Evolutionary conservation across 2,329 filamentous ascomycete genomes (phyloP).

Genomic region (Blastomyces parvus): DNA sequence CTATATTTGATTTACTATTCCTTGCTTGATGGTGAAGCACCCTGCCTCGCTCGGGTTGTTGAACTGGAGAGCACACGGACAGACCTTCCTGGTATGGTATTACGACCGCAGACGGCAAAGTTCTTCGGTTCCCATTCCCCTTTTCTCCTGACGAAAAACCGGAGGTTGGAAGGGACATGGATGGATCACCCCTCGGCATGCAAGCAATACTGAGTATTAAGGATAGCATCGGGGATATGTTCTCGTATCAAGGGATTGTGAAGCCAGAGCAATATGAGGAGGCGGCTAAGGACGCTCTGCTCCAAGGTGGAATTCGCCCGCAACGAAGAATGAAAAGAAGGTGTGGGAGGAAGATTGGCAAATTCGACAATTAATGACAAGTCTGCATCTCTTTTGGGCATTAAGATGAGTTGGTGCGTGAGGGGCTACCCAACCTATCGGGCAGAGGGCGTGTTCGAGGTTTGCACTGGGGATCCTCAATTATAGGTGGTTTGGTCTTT

Average conservation of each 20-base stretch:
- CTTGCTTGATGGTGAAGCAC: slow-evolving; percentile 27
- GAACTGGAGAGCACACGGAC: slow-evolving; percentile 23
- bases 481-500: no score
- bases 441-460: no score
- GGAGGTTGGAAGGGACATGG: background rate
- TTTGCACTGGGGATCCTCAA: no score
- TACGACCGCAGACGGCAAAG: background rate
- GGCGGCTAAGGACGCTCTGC: no score
- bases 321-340: no score
- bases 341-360: no score
- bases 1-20: slow-evolving; percentile 23
- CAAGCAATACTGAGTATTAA: background rate
- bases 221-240: background rate
- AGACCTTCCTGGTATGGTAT: slow-evolving; percentile 19
- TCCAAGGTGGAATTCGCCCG: no score
- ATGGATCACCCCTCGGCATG: background rate
- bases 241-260: background rate
- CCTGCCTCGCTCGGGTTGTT: slow-evolving; percentile 18
- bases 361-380: no score
- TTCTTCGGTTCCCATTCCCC: background rate
- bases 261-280: background rate
- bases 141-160: background rate
- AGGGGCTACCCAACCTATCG: no score
- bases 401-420: no score
- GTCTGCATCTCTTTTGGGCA: no score